Conservation (phyloP, 2,329 filamentous ascomycete species). For the Ascocoryne sarcoides region DNA sequence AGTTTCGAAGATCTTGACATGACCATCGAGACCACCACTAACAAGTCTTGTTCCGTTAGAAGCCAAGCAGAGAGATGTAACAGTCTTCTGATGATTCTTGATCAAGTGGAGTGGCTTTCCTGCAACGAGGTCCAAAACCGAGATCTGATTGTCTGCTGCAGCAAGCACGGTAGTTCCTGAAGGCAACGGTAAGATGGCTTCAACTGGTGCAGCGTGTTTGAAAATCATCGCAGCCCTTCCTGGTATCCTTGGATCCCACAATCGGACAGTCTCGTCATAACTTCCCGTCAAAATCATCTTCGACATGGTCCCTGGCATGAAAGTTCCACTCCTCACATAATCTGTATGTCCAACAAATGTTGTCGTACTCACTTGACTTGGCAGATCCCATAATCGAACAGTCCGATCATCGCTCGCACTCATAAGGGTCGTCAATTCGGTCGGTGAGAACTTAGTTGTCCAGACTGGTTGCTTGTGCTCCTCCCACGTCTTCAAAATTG, state of each 20-base stretch:
- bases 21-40: slow-evolving; percentile 84
- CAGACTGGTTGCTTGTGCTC: slow-evolving; percentile 92
- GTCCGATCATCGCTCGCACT: slow-evolving; percentile 89
- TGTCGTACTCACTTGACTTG: slow-evolving; percentile 64
- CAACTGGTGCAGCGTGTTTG: slow-evolving; percentile 83
- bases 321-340: slow-evolving; percentile 82
- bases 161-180: slow-evolving; percentile 81
- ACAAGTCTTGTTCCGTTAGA: slow-evolving; percentile 74
- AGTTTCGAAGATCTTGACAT: slow-evolving; percentile 95
- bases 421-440: slow-evolving; percentile 77
- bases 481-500: slow-evolving; percentile 91
- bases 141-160: slow-evolving; percentile 76
- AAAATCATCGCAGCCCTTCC: slow-evolving; percentile 76
- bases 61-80: slow-evolving; percentile 77
- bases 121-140: slow-evolving; percentile 85
- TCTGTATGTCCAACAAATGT: slow-evolving; percentile 83
- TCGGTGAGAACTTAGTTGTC: slow-evolving; percentile 84
- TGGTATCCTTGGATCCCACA: slow-evolving; percentile 83
- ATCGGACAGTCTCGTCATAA: slow-evolving; percentile 86
- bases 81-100: slow-evolving; percentile 94
- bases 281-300: slow-evolving; percentile 80
- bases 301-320: slow-evolving; percentile 63
- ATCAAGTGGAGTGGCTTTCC: slow-evolving; percentile 81
- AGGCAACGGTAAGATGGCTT: slow-evolving; percentile 78
- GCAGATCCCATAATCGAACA: slow-evolving; percentile 88